phyloP scores from a whole-genome alignment of 1,284 basidiomycete genomes.

The Malassezia caprae region DNA sequence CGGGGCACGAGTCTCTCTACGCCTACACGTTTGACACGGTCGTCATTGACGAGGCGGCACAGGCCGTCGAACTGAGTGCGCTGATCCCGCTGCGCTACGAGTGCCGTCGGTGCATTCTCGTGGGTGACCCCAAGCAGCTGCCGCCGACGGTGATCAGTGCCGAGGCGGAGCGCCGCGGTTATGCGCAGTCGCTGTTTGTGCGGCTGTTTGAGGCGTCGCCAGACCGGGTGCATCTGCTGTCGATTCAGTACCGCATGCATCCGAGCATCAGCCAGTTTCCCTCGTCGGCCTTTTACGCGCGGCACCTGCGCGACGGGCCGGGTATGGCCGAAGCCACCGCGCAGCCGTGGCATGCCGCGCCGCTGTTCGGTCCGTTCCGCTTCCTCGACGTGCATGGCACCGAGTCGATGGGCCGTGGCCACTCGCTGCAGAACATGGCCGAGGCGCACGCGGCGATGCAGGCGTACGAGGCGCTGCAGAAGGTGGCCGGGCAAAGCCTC shows the following conservation, averaged over 20 bases:
- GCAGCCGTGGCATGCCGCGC: slow-evolving; percentile 72
- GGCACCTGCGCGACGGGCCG: slow-evolving; percentile 73
- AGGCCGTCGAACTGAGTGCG: slow-evolving; percentile 91
- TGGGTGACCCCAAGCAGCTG: slow-evolving; percentile 94
- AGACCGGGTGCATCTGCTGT: slow-evolving; percentile 76
- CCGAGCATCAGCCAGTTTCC: slow-evolving; percentile 86
- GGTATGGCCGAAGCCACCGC: slow-evolving; percentile 73
- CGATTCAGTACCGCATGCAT: slow-evolving; percentile 99
- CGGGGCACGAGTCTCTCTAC: slow-evolving; percentile 74
- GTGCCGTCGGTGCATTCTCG: slow-evolving; percentile 76
- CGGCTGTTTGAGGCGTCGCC: slow-evolving; percentile 71
- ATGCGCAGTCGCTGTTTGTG: slow-evolving; percentile 86
- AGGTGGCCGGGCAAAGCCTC: slow-evolving; percentile 56
- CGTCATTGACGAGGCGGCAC: slow-evolving; percentile 95
- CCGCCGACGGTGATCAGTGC: slow-evolving; percentile 91
- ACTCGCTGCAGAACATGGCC: slow-evolving; percentile 67
- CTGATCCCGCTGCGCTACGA: slow-evolving; percentile 88
- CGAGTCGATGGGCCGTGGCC: slow-evolving; percentile 54
- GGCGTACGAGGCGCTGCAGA: slow-evolving; percentile 65
- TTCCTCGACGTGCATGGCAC: slow-evolving; percentile 60
- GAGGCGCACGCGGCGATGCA: slow-evolving; percentile 71
- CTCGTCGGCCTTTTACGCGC: slow-evolving; percentile 77
- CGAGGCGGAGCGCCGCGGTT: slow-evolving; percentile 68
- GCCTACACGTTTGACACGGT: slow-evolving; percentile 86
- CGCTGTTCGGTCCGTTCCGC: slow-evolving; percentile 74